Evolutionary conservation across 139 green algal genomes (phyloP).

Genomic region (Auxenochlorella protothecoides): DNA sequence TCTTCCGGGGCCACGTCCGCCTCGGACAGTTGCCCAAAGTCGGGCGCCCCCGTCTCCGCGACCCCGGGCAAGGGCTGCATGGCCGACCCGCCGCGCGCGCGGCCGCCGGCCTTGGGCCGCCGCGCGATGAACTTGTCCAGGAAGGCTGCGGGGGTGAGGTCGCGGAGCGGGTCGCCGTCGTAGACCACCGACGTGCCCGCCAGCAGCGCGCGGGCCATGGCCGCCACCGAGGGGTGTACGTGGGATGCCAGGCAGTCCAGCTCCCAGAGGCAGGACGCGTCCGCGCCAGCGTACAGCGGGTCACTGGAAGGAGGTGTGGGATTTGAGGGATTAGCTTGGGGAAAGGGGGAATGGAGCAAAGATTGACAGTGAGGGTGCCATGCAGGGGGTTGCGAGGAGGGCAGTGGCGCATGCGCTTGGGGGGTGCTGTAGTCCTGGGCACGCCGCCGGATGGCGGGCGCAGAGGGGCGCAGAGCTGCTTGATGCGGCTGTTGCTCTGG

Average conservation of each 20-base stretch:
- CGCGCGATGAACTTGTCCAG: slow-evolving; percentile 91
- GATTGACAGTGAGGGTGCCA: too few relatives aligned
- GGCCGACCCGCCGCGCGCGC: slow-evolving; percentile 32
- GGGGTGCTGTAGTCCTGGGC: too few relatives aligned
- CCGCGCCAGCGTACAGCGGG: slow-evolving; percentile 58
- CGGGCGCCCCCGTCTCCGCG: slow-evolving; percentile 12
- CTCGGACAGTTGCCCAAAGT: slow-evolving; percentile 60
- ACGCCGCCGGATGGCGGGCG: too few relatives aligned
- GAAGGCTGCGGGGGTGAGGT: slow-evolving; percentile 74
- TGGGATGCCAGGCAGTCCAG: slow-evolving; percentile 66
- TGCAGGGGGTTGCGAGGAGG: too few relatives aligned
- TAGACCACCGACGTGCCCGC: slow-evolving; percentile 67
- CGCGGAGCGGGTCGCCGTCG: slow-evolving; percentile 75
- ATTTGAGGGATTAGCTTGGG: neutral
- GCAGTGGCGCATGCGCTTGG: too few relatives aligned
- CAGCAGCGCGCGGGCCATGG: slow-evolving; percentile 78
- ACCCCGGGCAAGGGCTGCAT: slow-evolving; percentile 62
- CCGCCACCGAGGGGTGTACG: slow-evolving; percentile 74
- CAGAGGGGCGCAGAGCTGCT: too few relatives aligned
- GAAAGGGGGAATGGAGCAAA: too few relatives aligned
- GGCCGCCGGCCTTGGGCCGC: slow-evolving; percentile 64
- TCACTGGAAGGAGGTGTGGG: slow-evolving; percentile 37
- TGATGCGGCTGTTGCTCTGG: too few relatives aligned
- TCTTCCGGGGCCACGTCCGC: slow-evolving; percentile 54
- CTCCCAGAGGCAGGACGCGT: slow-evolving; percentile 82